Percentiles rank a stretch among this genome's conserved stretches.
Conservation (phyloP, 352 stramenopile species). For the Globisporangium takayamanum region DNA sequence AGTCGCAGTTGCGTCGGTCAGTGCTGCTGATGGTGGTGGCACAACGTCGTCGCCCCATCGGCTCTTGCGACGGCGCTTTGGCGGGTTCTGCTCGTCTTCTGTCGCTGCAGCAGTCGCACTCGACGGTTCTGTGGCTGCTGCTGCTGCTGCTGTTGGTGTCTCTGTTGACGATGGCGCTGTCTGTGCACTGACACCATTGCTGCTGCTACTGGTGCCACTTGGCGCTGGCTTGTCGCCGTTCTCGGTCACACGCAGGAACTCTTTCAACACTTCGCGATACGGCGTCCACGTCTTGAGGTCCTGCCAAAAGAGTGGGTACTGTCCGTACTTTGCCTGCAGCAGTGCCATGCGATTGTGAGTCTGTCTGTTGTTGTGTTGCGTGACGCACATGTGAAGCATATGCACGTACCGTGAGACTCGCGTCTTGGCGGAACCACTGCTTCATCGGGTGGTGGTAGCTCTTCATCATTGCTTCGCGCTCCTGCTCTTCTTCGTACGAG, state of each 20-base stretch:
- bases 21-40: slow-evolving; percentile 7
- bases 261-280: slow-evolving; percentile 89
- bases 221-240: slow-evolving; percentile 20
- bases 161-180: not conserved
- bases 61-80: slow-evolving; percentile 77
- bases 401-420: slow-evolving; percentile 28
- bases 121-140: slow-evolving; percentile 2
- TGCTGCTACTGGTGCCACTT: not conserved
- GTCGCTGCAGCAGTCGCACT: not conserved
- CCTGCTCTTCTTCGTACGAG: slow-evolving; percentile 79
- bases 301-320: slow-evolving; percentile 93
- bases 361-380: not conserved
- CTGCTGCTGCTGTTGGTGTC: not conserved
- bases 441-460: slow-evolving; percentile 85
- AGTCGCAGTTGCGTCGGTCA: not conserved
- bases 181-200: not conserved
- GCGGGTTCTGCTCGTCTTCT: slow-evolving; percentile 31
- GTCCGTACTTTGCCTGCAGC: slow-evolving; percentile 72
- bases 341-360: not conserved
- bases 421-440: slow-evolving; percentile 77
- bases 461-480: slow-evolving; percentile 87
- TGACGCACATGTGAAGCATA: not conserved
- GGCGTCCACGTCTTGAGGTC: slow-evolving; percentile 91
- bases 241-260: slow-evolving; percentile 84
- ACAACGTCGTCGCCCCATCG: slow-evolving; percentile 74